Percentiles rank a stretch among this genome's conserved stretches.
These are phyloP conservation scores for Pseudisothecium myosuroides DNA, from an alignment of 225 moss, liverwort and hornwort genomes.

Conservation along the genomic window DNA sequence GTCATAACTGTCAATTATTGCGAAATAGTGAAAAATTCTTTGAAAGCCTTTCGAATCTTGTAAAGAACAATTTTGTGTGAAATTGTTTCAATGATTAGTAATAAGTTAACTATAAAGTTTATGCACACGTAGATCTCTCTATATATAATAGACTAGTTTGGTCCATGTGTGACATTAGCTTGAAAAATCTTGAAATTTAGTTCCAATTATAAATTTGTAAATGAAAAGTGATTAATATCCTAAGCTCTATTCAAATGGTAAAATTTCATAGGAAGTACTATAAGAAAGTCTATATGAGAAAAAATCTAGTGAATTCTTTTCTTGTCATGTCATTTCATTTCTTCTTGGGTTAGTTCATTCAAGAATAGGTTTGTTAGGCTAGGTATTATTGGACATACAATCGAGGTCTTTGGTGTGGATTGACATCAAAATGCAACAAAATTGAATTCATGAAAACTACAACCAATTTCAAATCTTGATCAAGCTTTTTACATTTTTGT, in stretches of 20 bases:
- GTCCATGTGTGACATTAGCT: neutral
- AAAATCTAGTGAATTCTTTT: neutral
- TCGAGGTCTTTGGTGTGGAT: neutral
- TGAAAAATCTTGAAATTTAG: neutral
- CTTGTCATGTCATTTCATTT: neutral
- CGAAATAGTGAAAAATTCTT: too few species aligned
- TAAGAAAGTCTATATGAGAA: too few species aligned
- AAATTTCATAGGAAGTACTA: neutral
- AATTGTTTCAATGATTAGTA: neutral
- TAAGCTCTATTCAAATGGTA: neutral
- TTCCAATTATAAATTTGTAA: neutral
- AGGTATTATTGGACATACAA: neutral
- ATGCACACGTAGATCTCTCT: too few species aligned
- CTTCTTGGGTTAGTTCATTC: neutral
- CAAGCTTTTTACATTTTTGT: fast-evolving
- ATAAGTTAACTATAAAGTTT: too few species aligned
- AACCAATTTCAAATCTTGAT: neutral
- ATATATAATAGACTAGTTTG: too few species aligned
- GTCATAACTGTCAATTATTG: too few species aligned
- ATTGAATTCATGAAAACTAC: neutral
- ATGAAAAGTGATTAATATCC: neutral
- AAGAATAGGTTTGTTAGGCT: neutral
- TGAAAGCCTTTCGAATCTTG: neutral
- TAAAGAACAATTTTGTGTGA: neutral
- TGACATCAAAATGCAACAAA: neutral